Evolutionary conservation across 1,139 yeast genomes (phyloP), one percentile per base, ranked within the genome.

Genomic region (Blastobotrys persicus): DNA sequence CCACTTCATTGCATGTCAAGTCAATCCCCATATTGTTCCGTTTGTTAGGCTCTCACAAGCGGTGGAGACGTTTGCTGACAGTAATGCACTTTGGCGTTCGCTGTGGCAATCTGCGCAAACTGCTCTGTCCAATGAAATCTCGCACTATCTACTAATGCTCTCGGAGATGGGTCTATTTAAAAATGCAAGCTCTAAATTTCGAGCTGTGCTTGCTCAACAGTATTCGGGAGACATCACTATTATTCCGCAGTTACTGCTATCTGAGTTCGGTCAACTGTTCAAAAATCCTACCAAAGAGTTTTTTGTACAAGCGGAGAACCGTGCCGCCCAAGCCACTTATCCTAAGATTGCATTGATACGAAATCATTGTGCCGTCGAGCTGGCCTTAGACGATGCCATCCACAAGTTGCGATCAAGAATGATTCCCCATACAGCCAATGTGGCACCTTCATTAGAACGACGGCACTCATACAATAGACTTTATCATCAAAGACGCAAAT

Each of bases 1-100:
- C 64, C 97, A 94, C 65, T 91, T 92, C 53, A 88, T 92, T 62
- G 98, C 96, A 0, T 91, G 96, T 48, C 98, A 94, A 67, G 98
- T 92, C 1, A 88, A 94, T 61, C 96, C 98, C 0, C 98, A 92
- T 64, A 95, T 92, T 31, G 91, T 87, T 1, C 98, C 98, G 1
- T 77, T 92, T 45, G 72, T 92, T 56, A 85, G 48, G 40, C 50
- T 61, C 16, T 54, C 61, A 23, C 58, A 59, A 39, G 46, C 52
- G 6, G 51, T 59, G 7, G 39, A 35, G 11, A 37, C 47, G 14
- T 79, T 81, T 59, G 81, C 82, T 32, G 89, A 88, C n/a, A 87
- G 85, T 9, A 78, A 78, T 55, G 87, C 80, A 53, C 67, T 40
- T 16, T 45, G 49, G 50, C 43, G 52, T 23, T 45, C 48, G 17